Conservation (phyloP, 2,329 filamentous ascomycete species). For the Colletotrichum gloeosporioides region DNA sequence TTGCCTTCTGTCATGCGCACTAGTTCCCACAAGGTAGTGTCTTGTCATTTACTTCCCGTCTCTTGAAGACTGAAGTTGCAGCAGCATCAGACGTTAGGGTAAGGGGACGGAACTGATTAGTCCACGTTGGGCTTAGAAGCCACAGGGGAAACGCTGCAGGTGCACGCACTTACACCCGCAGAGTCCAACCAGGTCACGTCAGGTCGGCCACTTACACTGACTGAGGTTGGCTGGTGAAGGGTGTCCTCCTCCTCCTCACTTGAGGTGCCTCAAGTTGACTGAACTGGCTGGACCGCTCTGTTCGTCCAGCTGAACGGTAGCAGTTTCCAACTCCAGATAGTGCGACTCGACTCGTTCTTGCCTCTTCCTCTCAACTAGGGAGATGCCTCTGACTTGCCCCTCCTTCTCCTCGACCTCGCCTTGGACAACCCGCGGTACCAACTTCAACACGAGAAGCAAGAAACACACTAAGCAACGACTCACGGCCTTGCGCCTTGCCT, state of each 20-base stretch:
- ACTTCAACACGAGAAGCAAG: slow-evolving; percentile 7
- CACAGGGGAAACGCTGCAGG: neutral
- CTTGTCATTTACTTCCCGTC: neutral
- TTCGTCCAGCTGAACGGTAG: neutral
- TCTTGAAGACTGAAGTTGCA: neutral
- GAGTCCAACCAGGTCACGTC: neutral
- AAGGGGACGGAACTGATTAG: neutral
- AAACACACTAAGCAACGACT: slow-evolving; percentile 15
- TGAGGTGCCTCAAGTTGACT: neutral
- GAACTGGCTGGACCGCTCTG: neutral
- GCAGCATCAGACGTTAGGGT: neutral
- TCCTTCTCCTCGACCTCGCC: neutral
- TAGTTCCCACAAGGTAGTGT: neutral
- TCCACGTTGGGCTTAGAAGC: neutral
- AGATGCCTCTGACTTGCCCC: neutral
- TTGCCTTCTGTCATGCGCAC: neutral
- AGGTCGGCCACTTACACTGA: neutral
- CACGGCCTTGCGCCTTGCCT: neutral
- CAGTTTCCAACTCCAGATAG: neutral
- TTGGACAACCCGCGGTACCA: neutral
- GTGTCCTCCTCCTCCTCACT: neutral
- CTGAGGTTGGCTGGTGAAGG: neutral
- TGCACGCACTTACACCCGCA: neutral
- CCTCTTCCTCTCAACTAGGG: neutral
- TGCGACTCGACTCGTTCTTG: neutral